phyloP scores from a whole-genome alignment of 225 moss, liverwort and hornwort species.

The Physcomitrium patens region DNA sequence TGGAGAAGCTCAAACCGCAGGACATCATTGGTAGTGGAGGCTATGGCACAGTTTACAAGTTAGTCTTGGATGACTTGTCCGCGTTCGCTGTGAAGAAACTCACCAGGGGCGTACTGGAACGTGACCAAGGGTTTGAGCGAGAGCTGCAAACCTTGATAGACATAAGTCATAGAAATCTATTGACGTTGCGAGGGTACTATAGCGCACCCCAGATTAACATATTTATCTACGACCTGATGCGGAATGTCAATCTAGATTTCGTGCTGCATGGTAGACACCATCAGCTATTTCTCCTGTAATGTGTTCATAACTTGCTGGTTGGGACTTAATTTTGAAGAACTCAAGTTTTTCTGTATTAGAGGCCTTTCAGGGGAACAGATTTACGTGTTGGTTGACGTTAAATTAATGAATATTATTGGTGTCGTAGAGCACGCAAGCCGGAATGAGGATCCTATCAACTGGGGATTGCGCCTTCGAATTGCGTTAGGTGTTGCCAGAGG shows the following conservation, averaged over 20 bases:
- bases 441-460: conserved; percentile 47
- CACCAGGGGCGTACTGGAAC: conserved; percentile 46
- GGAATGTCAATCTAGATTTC: conserved; percentile 72
- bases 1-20: conserved; percentile 64
- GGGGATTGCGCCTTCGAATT: conserved; percentile 65
- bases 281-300: conserved; percentile 9
- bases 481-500: conserved; percentile 69
- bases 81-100: conserved; percentile 89
- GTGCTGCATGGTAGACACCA: conserved; percentile 61
- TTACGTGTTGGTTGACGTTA: neutral
- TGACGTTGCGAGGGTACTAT: conserved; percentile 83
- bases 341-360: too few relatives aligned
- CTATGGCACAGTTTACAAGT: conserved; percentile 85
- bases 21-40: conserved; percentile 81
- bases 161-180: conserved; percentile 76
- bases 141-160: conserved; percentile 80
- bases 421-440: conserved; percentile 30
- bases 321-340: too few relatives aligned
- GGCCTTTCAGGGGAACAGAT: neutral
- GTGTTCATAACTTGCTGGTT: neutral
- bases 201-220: conserved; percentile 74
- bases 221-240: conserved; percentile 77
- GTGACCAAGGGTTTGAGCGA: conserved; percentile 70
- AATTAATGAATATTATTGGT: neutral
- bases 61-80: conserved; percentile 76